phyloP scores from a whole-genome alignment of 331 rosid species.

The Erythrophleum ivorense region DNA sequence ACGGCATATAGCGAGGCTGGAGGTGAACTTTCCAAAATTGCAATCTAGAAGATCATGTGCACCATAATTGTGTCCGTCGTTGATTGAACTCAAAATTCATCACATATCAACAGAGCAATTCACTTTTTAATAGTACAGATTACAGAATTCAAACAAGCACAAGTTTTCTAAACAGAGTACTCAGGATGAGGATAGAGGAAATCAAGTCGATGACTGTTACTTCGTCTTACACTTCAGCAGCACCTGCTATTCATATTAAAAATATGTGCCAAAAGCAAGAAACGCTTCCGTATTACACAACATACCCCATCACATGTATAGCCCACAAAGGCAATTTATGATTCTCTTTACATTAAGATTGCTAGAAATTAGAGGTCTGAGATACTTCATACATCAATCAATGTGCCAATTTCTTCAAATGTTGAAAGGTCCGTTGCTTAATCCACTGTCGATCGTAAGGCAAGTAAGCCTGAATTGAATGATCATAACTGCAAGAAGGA shows the following conservation, averaged over 20 bases:
- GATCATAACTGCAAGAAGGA: constrained; percentile 74
- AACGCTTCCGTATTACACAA: constrained; percentile 37
- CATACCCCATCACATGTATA: constrained; percentile 36
- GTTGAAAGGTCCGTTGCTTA: constrained; percentile 81
- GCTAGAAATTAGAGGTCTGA: constrained; percentile 37
- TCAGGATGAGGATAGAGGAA: neutral
- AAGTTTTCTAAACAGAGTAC: constrained; percentile 2
- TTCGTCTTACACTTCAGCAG: constrained; percentile 27
- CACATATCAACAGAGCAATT: constrained; percentile 21
- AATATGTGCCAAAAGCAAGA: constrained; percentile 35
- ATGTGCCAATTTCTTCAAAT: constrained; percentile 90
- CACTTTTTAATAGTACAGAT: neutral
- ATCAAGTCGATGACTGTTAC: constrained; percentile 32
- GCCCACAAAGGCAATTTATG: constrained; percentile 42
- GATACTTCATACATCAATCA: constrained; percentile 48
- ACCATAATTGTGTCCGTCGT: neutral
- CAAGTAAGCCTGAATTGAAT: constrained; percentile 74
- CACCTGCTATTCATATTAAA: constrained; percentile 23
- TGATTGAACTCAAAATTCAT: neutral
- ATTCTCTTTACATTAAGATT: constrained; percentile 43
- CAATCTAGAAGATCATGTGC: constrained; percentile 12
- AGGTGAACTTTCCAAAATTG: constrained; percentile 1
- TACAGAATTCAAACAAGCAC: constrained; percentile 6
- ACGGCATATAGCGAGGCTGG: neutral
- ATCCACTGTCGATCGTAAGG: constrained; percentile 96